Base-by-base conservation (phyloP, 108 stramenopile species). In the Nitzschia inconspicua region DNA sequence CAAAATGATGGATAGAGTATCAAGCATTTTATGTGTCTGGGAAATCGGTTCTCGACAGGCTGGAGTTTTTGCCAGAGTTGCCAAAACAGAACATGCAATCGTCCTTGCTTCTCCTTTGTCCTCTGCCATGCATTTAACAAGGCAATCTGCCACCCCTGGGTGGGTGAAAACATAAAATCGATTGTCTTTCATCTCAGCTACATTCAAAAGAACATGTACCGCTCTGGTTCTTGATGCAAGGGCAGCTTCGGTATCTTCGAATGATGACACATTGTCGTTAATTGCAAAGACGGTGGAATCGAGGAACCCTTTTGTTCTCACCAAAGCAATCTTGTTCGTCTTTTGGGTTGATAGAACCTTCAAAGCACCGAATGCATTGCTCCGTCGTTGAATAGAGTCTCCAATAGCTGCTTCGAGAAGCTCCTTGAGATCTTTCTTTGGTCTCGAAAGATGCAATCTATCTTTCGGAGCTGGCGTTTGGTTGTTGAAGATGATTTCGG, bases 361-460 rank as follows among this genome's bases (percentile, higher is more conserved):
- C 22, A 93, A 56, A 43, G 91, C 84, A 28, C 91, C 91, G 44
- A 82, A 86, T 32, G 91, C 87, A 66, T 93, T 89, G 68, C 75
- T 75, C 31, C 88, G 63, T 24, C 91, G 58, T 19, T 65, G 59
- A 11, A 89, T 32, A 4, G 82, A 81, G 1, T 58, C 50, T 32
- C 75, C 75, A 9, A 61, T 63, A 13, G 74, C 72, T 0, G 84
- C 83, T 30, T 73, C 69, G 24, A 89, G 69, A n/a, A 93, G 63
- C 32, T 76, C 55, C 9, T 63, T 49, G 0, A 93, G 55, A 28
- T 93, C 83, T 9, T 44, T 32, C 47, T 78, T 80, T 16, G 91
- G 85, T 47, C 70, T 57, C 5, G 44, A 23, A 30, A 50, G 49
- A 31, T 24, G 58, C 20, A 47, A 44, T 29, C 27, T 25, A 24